Conservation (phyloP, 305 asterid species). For the Fraxinus angustifolia region DNA sequence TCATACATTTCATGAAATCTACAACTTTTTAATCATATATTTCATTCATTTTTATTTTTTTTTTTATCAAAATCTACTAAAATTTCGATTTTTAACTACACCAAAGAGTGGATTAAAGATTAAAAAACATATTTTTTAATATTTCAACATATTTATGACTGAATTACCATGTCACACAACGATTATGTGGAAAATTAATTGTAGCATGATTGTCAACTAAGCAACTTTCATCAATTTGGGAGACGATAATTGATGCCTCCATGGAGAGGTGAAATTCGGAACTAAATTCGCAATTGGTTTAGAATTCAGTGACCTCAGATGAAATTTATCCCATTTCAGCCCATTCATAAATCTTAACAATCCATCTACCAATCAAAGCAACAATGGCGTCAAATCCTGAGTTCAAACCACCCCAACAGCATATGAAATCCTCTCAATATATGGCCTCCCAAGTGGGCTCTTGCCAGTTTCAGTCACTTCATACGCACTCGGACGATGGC, state of each 20-base stretch:
- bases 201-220: not conserved
- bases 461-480: conserved; percentile 65
- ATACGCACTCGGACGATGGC: conserved; percentile 69
- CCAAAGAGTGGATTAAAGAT: no score
- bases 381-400: not conserved
- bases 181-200: not conserved
- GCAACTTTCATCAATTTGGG: not conserved
- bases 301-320: not conserved
- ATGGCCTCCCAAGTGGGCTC: conserved; percentile 57
- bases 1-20: not conserved
- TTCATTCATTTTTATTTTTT: no score
- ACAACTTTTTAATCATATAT: no score
- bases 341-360: no score
- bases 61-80: not conserved
- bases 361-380: not conserved
- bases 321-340: not conserved
- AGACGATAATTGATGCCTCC: not conserved
- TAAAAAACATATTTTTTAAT: no score
- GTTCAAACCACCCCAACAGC: not conserved
- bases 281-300: not conserved
- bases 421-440: not conserved
- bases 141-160: not conserved
- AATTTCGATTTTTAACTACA: no score
- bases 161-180: not conserved
- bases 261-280: not conserved